phyloP scores from a whole-genome alignment of 768 basidiomycete genomes.

The Lactarius trivialis region DNA sequence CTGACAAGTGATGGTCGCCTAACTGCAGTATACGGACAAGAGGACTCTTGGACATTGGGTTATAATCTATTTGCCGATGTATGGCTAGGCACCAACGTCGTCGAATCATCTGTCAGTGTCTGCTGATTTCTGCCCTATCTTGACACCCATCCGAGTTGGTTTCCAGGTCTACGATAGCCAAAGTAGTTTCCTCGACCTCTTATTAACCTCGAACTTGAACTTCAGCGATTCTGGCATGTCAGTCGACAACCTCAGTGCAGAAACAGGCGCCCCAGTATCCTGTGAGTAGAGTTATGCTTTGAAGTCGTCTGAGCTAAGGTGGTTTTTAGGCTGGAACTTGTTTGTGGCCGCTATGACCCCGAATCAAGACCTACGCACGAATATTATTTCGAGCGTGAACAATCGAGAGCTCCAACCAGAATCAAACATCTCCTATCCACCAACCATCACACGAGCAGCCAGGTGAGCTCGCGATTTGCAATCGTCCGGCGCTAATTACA shows the following conservation, averaged over 20 bases:
- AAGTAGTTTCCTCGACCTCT: slow-evolving; percentile 5
- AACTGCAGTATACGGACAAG: slow-evolving; percentile 1
- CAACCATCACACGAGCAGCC: too few relatives aligned
- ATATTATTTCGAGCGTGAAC: slow-evolving; percentile 4
- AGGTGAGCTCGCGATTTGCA: neutral
- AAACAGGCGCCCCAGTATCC: neutral
- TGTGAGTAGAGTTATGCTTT: neutral
- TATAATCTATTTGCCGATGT: slow-evolving; percentile 62
- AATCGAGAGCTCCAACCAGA: neutral
- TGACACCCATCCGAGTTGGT: neutral
- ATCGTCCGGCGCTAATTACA: neutral
- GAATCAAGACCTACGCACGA: neutral
- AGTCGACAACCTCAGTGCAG: neutral
- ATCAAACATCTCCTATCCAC: too few relatives aligned
- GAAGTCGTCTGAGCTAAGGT: neutral
- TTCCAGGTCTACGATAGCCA: slow-evolving; percentile 10
- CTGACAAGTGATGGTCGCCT: slow-evolving; percentile 2
- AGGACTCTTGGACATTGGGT: slow-evolving; percentile 45
- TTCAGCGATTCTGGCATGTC: slow-evolving; percentile 8
- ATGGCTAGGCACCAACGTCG: slow-evolving; percentile 47
- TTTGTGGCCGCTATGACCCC: slow-evolving; percentile 9
- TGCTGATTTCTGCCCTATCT: neutral
- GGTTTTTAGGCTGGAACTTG: slow-evolving; percentile 4
- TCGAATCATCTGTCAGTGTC: slow-evolving; percentile 28
- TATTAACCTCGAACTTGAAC: neutral